Evolutionary conservation across 2,329 filamentous ascomycete genomes (phyloP), one percentile per base, ranked within the genome.

Genomic region (Keithomyces neogunnii): DNA sequence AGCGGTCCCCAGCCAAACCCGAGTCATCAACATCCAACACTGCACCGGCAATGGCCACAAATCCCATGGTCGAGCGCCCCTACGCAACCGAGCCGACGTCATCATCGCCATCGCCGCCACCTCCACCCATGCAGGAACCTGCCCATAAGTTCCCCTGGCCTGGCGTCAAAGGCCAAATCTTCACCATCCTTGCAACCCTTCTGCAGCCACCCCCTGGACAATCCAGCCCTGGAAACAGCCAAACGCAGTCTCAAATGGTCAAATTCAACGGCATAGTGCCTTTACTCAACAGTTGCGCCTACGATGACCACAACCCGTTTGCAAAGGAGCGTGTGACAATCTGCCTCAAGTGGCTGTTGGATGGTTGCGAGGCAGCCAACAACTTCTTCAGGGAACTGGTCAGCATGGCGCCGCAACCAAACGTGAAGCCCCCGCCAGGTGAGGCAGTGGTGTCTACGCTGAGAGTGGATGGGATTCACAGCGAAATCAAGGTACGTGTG

Each of bases 271-370:
- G 92, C 42, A 87, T 97, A 43, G 88, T 95, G 58, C 85, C 88
- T 0, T 78, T 97, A 26, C 79, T 96, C 13, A 90, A 90, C 62
- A 96, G 90, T 68, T 96, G 90, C 60, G 81, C 84, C 33, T 93
- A 93, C 64, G 92, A 97, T 63, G 89, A 92, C 59, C 84, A 95
- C 69, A 96, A 96, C 63, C 89, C 90, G 0, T 96, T 92, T 64
- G 91, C 95, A 56, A 89, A 92, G 61, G 92, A 97, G 67, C 88
- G 91, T 57, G 88, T 89, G 3, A 89, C 91, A 47, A 84, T 95
- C 64, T 91, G 88, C 58, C 76, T 95, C n/a, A 91, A 92, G 64
- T 95, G 84, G 78, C 74, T 88, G 5, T 80, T 88, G 69, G 85
- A 88, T 59, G 86, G 85, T 10, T 89, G 84, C 54, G 79, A 84